phyloP scores from a whole-genome alignment of 2,329 filamentous ascomycete genomes.

The Sclerotinia trifoliorum region DNA sequence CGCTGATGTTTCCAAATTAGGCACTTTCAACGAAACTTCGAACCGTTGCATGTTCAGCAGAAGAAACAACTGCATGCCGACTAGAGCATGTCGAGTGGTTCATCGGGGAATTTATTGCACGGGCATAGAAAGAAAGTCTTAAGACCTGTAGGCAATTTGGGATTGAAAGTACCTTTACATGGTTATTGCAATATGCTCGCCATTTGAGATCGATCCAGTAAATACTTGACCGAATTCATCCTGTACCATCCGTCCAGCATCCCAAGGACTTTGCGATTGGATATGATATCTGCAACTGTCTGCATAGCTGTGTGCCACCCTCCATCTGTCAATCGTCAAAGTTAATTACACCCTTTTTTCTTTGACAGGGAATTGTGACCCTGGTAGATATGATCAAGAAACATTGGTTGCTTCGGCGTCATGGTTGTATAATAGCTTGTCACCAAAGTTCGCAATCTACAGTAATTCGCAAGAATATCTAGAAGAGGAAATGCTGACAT shows the following conservation, averaged over 20 bases:
- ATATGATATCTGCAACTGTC: not conserved
- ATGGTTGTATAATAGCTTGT: slow-evolving; percentile 8
- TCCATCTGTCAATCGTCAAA: slow-evolving; percentile 10
- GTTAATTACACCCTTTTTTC: not conserved
- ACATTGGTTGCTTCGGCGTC: not conserved
- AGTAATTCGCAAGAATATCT: slow-evolving; percentile 21
- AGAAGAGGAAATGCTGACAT: slow-evolving; percentile 21
- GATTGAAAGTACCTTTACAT: not conserved
- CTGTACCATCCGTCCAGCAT: not conserved
- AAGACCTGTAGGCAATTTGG: not conserved
- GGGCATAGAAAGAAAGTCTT: not conserved
- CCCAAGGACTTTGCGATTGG: slow-evolving; percentile 6
- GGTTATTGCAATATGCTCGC: not conserved
- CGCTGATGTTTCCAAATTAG: slow-evolving; percentile 19
- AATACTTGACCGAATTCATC: not conserved
- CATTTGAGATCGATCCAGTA: not conserved
- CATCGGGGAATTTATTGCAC: slow-evolving; percentile 11
- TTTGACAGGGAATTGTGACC: not conserved
- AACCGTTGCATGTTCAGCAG: slow-evolving; percentile 9
- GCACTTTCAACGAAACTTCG: slow-evolving; percentile 15
- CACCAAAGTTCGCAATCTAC: not conserved
- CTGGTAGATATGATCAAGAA: not conserved
- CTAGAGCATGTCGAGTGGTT: slow-evolving; percentile 3
- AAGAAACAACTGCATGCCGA: slow-evolving; percentile 5
- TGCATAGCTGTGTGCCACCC: not conserved